Percentiles rank a stretch among this genome's conserved stretches.
These are phyloP conservation scores for Mycena filopes DNA, from an alignment of 768 basidiomycete species.

Conservation along the genomic window DNA sequence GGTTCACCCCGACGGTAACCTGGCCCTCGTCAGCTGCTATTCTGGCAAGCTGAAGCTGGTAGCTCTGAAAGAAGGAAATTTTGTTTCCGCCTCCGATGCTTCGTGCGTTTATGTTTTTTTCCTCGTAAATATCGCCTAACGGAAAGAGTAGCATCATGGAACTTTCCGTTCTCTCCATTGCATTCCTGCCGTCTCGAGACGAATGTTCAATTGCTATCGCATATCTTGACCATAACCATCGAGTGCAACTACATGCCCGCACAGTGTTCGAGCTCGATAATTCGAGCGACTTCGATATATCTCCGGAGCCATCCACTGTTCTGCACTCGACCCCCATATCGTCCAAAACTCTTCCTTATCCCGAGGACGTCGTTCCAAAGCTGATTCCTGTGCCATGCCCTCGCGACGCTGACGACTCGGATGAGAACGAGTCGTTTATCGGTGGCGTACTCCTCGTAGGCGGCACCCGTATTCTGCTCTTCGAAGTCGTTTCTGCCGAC, in stretches of 20 bases:
- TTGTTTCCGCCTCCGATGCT: constrained; percentile 68
- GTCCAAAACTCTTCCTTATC: constrained; percentile 55
- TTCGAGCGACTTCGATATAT: constrained; percentile 61
- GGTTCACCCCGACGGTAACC: constrained; percentile 69
- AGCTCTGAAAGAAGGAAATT: constrained; percentile 62
- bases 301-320: constrained; percentile 54
- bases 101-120: constrained; percentile 57
- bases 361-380: constrained; percentile 51
- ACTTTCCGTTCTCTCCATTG: constrained; percentile 65
- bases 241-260: constrained; percentile 71
- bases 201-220: constrained; percentile 72
- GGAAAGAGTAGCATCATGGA: constrained; percentile 19
- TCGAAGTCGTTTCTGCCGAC: constrained; percentile 61
- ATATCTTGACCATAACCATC: constrained; percentile 69
- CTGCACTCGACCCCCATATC: constrained; percentile 67
- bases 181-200: constrained; percentile 64
- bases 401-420: constrained; percentile 36
- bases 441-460: constrained; percentile 82
- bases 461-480: constrained; percentile 71
- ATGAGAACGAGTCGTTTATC: constrained; percentile 47
- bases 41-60: constrained; percentile 77
- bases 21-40: constrained; percentile 75
- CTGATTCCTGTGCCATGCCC: constrained; percentile 54
- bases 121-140: constrained; percentile 7
- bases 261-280: constrained; percentile 60